Percentiles rank a stretch among this genome's conserved stretches.
Conservation (phyloP, 2,329 filamentous ascomycete genomes). For the Hymenoscyphus scutula region DNA sequence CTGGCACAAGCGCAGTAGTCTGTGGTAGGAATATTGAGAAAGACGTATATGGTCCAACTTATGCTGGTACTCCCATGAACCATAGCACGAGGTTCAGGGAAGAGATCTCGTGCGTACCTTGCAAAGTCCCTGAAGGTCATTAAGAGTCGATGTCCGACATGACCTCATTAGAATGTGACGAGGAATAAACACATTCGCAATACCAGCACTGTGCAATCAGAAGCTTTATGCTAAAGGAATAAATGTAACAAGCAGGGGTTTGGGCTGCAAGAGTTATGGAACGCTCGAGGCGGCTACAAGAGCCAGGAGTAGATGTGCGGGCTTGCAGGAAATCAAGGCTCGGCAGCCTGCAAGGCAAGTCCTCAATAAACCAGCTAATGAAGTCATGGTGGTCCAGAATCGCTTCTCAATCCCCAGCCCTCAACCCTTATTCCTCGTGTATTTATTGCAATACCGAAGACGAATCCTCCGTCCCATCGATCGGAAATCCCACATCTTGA, state of each 20-base stretch:
- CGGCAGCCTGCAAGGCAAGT: not conserved
- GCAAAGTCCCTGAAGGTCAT: not conserved
- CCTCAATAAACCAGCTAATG: not conserved
- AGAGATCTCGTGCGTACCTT: not conserved
- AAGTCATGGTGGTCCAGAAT: not conserved
- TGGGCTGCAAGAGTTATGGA: no score
- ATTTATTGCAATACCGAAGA: not conserved
- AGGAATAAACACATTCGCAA: no score
- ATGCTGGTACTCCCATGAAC: not conserved
- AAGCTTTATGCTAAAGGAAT: no score
- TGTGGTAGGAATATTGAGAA: not conserved
- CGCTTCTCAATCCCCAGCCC: not conserved
- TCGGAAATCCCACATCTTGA: not conserved
- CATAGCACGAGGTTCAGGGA: not conserved
- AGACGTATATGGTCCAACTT: not conserved
- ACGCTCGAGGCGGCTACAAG: no score
- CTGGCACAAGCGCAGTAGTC: no score
- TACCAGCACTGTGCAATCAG: no score
- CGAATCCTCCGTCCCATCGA: not conserved
- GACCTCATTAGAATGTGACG: not conserved
- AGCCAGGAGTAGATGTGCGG: not conserved
- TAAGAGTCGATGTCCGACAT: not conserved
- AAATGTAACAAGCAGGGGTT: no score
- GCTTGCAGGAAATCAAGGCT: not conserved
- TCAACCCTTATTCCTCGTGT: not conserved